Base-by-base conservation (phyloP, 2,329 filamentous ascomycete species). In the Acarospora socialis region DNA sequence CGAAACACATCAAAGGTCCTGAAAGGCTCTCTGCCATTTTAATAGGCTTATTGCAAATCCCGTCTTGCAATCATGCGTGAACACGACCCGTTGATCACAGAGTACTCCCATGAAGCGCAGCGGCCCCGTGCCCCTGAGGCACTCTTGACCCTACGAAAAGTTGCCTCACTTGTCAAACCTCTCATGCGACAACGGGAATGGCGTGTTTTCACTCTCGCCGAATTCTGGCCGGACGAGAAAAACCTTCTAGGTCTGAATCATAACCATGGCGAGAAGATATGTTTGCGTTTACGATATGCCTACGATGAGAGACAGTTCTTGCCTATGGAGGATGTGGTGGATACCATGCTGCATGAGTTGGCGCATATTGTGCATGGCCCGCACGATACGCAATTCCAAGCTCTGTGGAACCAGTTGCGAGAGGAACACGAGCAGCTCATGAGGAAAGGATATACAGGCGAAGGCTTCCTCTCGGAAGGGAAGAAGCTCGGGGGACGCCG, bases 261-360 rank as follows among this genome's bases (percentile, higher is more conserved):
- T 45, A 81, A 87, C 47, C 57, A 57, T 12, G 84, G 83, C 4
- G 66, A 77, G 48, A 78, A 77, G 50, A 92, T 95, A 42, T 79
- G 81, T 41, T 63, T 95, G 14, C 74, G 87, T 25, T 61, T 95
- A 36, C 76, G 87, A 34, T 77, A 90, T 53, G 63, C 80, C 4
- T 65, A 70, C 45, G 81, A 92, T 50, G 66, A 70, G 7, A 72
- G 63, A 22, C 75, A 82, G 45, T 95, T 95, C 47, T 55, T 93
- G 13, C 76, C 80, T 1, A 59, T 86, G 35, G 83, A 94, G 48
- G 64, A 80, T 42, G 68, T 93, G 5, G 66, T 83, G 25, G 84
- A 94, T 53, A 95, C 87, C 0, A 80, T 95, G 74, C 71, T 95
- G 13, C 87, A 95, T 51, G 87, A 95, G 62, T 66, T 46, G 49